phyloP scores from a whole-genome alignment of 1,139 yeast genomes.

The Candida albicans region DNA sequence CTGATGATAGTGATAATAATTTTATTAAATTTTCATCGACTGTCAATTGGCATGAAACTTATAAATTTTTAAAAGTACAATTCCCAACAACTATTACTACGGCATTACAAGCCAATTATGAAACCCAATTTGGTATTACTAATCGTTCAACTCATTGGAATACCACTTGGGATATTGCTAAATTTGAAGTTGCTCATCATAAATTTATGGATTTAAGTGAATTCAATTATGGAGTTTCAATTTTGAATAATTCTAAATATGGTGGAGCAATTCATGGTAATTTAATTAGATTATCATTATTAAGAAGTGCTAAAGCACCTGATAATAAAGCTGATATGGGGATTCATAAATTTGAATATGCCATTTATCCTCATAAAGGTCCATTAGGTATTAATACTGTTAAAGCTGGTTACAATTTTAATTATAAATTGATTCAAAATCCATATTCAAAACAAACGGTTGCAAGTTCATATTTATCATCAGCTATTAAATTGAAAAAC shows the following conservation, averaged over 20 bases:
- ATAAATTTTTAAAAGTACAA: slow-evolving; percentile 89
- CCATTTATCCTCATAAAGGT: slow-evolving; percentile 79
- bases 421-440: slow-evolving; percentile 46
- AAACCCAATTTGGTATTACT: slow-evolving; percentile 90
- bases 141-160: slow-evolving; percentile 92
- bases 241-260: slow-evolving; percentile 82
- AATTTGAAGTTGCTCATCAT: slow-evolving; percentile 94
- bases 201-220: slow-evolving; percentile 92
- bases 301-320: slow-evolving; percentile 88
- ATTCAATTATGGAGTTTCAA: slow-evolving; percentile 80
- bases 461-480: slow-evolving; percentile 20
- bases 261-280: slow-evolving; percentile 93
- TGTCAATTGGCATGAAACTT: slow-evolving; percentile 86
- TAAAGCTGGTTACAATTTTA: slow-evolving; percentile 75
- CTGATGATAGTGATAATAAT: slow-evolving; percentile 33
- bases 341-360: slow-evolving; percentile 76
- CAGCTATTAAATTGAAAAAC: slow-evolving; percentile 26
- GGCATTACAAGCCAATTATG: slow-evolving; percentile 75
- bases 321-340: slow-evolving; percentile 96
- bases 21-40: slow-evolving; percentile 56
- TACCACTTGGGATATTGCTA: slow-evolving; percentile 94
- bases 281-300: slow-evolving; percentile 74
- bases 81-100: slow-evolving; percentile 83
- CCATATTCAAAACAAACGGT: slow-evolving; percentile 11
- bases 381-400: slow-evolving; percentile 63